These are phyloP conservation scores for Zymoseptoria ardabiliae DNA, from an alignment of 2,329 filamentous ascomycete species.

Conservation along the genomic window DNA sequence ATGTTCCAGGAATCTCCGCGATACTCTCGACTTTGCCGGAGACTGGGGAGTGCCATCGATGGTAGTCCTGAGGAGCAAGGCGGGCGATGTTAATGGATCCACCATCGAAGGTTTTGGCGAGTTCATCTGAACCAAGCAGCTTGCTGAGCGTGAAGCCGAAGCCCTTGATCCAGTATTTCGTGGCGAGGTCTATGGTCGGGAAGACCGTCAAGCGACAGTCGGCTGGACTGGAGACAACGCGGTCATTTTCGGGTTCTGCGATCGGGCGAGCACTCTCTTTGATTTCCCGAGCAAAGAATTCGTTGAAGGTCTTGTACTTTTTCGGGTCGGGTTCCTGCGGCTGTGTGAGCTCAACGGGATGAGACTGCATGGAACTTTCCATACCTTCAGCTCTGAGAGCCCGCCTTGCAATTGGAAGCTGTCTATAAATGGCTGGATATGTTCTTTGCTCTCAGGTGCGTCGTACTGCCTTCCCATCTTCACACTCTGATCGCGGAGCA, in stretches of 20 bases:
- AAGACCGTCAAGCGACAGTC: constrained; percentile 36
- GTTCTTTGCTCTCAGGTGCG: constrained; percentile 28
- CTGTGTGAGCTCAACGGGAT: too few relatives aligned
- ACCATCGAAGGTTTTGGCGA: constrained; percentile 30
- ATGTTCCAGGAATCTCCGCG: constrained; percentile 33
- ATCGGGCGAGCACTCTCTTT: constrained; percentile 32
- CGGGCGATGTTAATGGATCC: constrained; percentile 35
- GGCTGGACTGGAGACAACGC: constrained; percentile 30
- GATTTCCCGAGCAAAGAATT: constrained; percentile 37
- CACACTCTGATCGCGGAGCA: constrained; percentile 32
- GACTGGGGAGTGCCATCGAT: constrained; percentile 35
- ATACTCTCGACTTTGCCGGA: constrained; percentile 29
- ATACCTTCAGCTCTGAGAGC: constrained; percentile 29
- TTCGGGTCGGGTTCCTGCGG: constrained; percentile 29
- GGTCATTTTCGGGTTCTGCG: constrained; percentile 29
- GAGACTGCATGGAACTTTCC: too few relatives aligned
- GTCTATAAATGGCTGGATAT: constrained; percentile 37
- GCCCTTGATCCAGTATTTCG: constrained; percentile 39
- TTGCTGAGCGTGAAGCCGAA: constrained; percentile 32
- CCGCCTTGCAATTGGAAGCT: constrained; percentile 30
- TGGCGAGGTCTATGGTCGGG: constrained; percentile 33
- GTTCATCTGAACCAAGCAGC: constrained; percentile 23
- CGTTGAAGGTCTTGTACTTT: constrained; percentile 38
- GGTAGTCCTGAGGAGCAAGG: constrained; percentile 38
- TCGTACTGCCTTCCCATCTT: constrained; percentile 39